Percentiles rank a stretch among this genome's conserved stretches.
phyloP scores from a whole-genome alignment of 2,329 filamentous ascomycete species.

The Camillea tinctor region DNA sequence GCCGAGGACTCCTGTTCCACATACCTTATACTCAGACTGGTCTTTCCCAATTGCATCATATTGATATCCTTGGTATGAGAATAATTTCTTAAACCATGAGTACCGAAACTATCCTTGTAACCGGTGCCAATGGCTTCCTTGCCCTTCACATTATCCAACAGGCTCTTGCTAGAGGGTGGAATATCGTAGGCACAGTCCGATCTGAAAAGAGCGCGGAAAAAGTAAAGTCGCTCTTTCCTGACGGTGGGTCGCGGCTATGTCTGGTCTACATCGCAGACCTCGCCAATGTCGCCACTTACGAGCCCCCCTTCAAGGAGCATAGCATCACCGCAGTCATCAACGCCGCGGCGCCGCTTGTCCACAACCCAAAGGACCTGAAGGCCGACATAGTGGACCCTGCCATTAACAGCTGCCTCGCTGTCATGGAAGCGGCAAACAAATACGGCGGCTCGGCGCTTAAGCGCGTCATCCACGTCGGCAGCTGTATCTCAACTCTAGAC shows the following conservation, averaged over 20 bases:
- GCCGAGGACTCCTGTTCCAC: neutral
- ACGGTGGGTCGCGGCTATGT: neutral
- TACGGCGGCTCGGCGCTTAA: neutral
- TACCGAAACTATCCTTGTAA: neutral
- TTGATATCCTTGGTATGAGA: neutral
- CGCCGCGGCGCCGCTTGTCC: neutral
- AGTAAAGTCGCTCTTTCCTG: neutral
- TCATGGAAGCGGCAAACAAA: neutral
- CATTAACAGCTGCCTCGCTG: neutral
- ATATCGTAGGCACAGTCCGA: slow-evolving; percentile 1
- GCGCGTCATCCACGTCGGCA: neutral
- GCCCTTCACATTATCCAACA: neutral
- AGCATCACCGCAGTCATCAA: neutral
- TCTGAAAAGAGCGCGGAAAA: neutral
- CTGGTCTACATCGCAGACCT: neutral
- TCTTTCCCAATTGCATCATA: neutral
- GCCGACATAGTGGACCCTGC: slow-evolving; percentile 1
- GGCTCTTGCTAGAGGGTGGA: neutral
- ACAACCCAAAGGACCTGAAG: neutral
- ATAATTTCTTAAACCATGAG: neutral
- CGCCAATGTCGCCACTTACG: neutral
- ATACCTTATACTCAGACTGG: neutral
- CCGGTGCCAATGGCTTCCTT: slow-evolving; percentile 1
- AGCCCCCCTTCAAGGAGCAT: neutral
- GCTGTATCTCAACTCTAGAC: neutral